Base-by-base conservation (phyloP, 331 rosid species). In the Ulmus americana region DNA sequence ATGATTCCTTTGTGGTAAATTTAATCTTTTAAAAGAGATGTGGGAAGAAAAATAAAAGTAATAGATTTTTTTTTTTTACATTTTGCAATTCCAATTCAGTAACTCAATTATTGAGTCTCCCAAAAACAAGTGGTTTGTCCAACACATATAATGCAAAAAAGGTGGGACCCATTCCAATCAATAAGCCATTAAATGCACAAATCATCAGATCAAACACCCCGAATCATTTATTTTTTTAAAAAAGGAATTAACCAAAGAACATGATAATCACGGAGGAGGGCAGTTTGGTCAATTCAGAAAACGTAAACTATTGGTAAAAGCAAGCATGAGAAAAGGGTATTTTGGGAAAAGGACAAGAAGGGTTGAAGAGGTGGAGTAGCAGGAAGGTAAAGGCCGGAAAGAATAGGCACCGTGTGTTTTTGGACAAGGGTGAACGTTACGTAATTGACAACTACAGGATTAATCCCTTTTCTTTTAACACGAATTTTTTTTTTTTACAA, bases 131-230 rank as follows among this genome's bases (percentile, higher is more conserved):
- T 69, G 85, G 85, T 61, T 59, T 55, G 71, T 64, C 58, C 52
- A 72, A 47, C 65, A 60, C 61, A 62, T 28, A 66, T 78, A 55
- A 79, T 79, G 76, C 65, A 80, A 80, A 38, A 54, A 6, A 15
- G 1, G 63, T n/a, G 78, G 85, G 81, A 40, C 73, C 83, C 72
- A 50, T 45, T 53, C 40, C 60, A 79, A 85, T 82, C 82, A 79
- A 77, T 74, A 63, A 66, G 69, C 42, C 69, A 82, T 82, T 81
- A 68, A 82, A 85, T 82, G 87, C 75, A 64, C 56, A 75, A 80
- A 70, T 79, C 71, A 75, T 74, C 60, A 44, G 73, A 44, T 68
- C 54, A 79, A 62, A 50, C 42, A 59, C 11, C 10, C n/a, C 52
- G 40, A 22, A 10, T 3, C 58, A 15, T 45, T 38, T 59, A 46